These are phyloP conservation scores for Ogataea naganishii DNA, from an alignment of 805 yeast species.

Conservation along the genomic window DNA sequence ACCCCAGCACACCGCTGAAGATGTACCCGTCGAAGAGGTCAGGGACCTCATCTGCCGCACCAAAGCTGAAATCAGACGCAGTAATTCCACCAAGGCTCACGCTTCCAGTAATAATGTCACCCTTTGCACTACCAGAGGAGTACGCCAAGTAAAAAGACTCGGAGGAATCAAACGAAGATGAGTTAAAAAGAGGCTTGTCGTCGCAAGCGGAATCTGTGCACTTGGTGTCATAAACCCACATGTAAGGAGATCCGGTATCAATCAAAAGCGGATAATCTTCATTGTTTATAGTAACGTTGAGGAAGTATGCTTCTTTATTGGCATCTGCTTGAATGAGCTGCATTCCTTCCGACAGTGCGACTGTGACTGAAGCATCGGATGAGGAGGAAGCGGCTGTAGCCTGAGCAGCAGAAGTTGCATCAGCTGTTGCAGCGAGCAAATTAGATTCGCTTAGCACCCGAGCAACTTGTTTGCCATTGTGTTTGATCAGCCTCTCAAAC, in stretches of 20 bases:
- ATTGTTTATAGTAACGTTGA: conserved; percentile 30
- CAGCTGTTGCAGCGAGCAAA: not conserved
- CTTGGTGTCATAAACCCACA: conserved; percentile 51
- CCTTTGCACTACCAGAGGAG: conserved; percentile 45
- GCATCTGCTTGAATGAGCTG: conserved; percentile 17
- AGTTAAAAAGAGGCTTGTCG: conserved; percentile 22
- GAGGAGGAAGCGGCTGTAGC: not conserved
- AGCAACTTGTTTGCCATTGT: not conserved
- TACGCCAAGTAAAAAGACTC: conserved; percentile 40
- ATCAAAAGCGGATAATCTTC: conserved; percentile 41
- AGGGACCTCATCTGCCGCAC: conserved; percentile 46
- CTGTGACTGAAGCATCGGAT: not conserved
- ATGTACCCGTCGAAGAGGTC: conserved; percentile 41
- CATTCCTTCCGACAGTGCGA: conserved; percentile 14
- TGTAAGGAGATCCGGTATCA: conserved; percentile 59
- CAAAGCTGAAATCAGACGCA: conserved; percentile 36
- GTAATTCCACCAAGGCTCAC: too few species aligned
- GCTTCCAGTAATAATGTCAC: conserved; percentile 31
- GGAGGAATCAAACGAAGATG: conserved; percentile 9
- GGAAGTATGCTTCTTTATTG: conserved; percentile 26
- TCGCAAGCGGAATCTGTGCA: conserved; percentile 40
- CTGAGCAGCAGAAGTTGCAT: not conserved
- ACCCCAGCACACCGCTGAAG: conserved; percentile 54
- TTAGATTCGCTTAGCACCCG: not conserved
- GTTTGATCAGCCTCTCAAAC: not conserved